These are phyloP conservation scores for Rhizopogon vulgaris DNA, from an alignment of 768 basidiomycete genomes.

Conservation along the genomic window DNA sequence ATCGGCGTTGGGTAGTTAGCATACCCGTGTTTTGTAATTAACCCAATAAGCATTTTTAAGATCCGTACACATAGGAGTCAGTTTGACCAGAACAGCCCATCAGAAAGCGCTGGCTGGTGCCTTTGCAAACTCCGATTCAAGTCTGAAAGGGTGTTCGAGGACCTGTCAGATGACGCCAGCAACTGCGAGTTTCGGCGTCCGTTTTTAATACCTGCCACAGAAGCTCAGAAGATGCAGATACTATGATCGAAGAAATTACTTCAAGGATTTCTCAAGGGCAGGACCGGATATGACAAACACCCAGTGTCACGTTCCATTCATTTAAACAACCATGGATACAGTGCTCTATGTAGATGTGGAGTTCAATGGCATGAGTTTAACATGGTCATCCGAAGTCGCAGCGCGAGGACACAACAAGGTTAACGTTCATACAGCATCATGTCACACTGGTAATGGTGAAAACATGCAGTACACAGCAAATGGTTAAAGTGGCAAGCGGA, in stretches of 20 bases:
- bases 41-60: background rate
- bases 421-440: constrained; percentile 4
- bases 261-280: constrained; percentile 5
- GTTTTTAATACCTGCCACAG: constrained; percentile 8
- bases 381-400: background rate
- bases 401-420: background rate
- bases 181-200: constrained; percentile 11
- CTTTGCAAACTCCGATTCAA: background rate
- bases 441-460: background rate
- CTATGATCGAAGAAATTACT: background rate
- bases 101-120: background rate
- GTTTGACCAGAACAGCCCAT: background rate
- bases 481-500: background rate
- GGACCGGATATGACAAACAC: constrained; percentile 1
- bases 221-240: background rate
- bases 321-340: background rate
- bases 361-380: background rate
- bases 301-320: background rate
- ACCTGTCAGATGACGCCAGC: constrained; percentile 1
- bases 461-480: background rate
- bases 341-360: background rate
- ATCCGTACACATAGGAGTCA: background rate
- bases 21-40: background rate
- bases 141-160: constrained; percentile 18
- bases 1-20: background rate